phyloP scores from a whole-genome alignment of 257 asterid species.

The Scutellaria galericulata region DNA sequence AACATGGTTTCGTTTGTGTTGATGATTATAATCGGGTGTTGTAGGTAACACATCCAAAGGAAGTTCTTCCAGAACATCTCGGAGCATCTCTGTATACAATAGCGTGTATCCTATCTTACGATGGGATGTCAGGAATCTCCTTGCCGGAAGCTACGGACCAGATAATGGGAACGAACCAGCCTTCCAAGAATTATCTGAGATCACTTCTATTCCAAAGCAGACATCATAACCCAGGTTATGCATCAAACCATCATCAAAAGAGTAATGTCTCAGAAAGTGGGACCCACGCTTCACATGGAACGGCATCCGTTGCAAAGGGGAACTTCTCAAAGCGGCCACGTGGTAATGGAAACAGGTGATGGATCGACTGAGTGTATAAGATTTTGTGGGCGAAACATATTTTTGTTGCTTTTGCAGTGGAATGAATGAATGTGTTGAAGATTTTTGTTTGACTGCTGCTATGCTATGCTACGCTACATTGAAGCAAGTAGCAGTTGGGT shows the following conservation, averaged over 20 bases:
- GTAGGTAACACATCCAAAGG: conserved; percentile 65
- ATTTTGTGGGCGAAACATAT: no score
- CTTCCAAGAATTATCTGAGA: conserved; percentile 39
- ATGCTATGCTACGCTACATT: no score
- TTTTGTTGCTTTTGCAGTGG: background rate
- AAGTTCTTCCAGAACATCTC: conserved; percentile 67
- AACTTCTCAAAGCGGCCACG: conserved; percentile 31
- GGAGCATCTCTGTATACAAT: conserved; percentile 63
- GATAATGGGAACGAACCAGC: conserved; percentile 22
- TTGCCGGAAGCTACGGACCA: conserved; percentile 47
- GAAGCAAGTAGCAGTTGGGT: no score
- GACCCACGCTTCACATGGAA: background rate
- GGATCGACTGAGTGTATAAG: background rate
- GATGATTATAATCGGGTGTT: background rate
- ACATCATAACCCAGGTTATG: conserved; percentile 14
- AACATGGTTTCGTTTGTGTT: no score
- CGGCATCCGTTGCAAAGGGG: background rate
- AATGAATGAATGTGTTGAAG: no score
- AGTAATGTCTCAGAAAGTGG: conserved; percentile 9
- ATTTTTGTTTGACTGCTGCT: no score
- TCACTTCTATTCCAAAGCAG: conserved; percentile 35
- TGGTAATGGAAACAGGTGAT: conserved; percentile 32
- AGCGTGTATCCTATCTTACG: conserved; percentile 64
- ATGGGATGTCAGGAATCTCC: conserved; percentile 66
- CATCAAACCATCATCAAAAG: conserved; percentile 25